These are phyloP conservation scores for Torulaspora maleeae DNA, from an alignment of 805 yeast species.

Conservation along the genomic window DNA sequence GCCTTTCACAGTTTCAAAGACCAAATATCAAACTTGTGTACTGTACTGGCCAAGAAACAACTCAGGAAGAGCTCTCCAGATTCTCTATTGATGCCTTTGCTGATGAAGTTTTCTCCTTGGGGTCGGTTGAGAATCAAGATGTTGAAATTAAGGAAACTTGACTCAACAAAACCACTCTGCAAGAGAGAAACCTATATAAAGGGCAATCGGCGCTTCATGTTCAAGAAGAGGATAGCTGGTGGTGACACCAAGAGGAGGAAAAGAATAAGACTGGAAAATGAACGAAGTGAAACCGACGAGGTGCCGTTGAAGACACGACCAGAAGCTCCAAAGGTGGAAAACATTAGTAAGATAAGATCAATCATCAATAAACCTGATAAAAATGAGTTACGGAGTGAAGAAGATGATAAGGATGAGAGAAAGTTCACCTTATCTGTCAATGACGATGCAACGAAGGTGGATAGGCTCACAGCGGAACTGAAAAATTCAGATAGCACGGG, in stretches of 20 bases:
- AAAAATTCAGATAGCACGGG: neutral
- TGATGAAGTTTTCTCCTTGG: constrained; percentile 2
- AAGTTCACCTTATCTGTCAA: constrained; percentile 10
- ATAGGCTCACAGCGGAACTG: constrained; percentile 15
- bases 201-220: constrained; percentile 15
- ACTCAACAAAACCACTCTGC: constrained; percentile 3
- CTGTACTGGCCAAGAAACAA: neutral
- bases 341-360: neutral
- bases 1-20: neutral
- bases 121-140: constrained; percentile 1
- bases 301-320: neutral
- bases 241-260: constrained; percentile 15
- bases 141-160: constrained; percentile 6
- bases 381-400: neutral
- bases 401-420: constrained; percentile 1
- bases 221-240: constrained; percentile 24
- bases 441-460: constrained; percentile 15
- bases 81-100: neutral
- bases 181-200: neutral
- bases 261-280: constrained; percentile 8
- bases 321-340: constrained; percentile 2
- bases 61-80: neutral
- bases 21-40: neutral
- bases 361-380: neutral
- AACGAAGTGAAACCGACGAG: constrained; percentile 1